Conservation (phyloP, 345 rosid genomes). For the Gossypioides kirkii region DNA sequence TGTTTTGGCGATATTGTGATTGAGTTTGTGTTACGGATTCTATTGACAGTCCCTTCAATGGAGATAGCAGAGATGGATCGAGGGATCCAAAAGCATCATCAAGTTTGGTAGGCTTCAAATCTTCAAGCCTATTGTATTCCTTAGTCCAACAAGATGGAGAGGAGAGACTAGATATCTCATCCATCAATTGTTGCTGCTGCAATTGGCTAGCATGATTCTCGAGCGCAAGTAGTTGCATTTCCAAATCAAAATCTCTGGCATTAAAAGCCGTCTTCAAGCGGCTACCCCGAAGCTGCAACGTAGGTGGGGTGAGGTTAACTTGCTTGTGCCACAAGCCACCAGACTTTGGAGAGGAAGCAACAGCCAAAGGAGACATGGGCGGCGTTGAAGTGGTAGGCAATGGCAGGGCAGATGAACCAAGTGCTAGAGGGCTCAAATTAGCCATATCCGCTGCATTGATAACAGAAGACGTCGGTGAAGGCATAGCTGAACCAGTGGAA, state of each 20-base stretch:
- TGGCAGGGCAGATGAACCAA: slow-evolving; percentile 46
- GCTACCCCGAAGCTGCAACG: slow-evolving; percentile 76
- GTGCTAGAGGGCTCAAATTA: slow-evolving; percentile 47
- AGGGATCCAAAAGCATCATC: slow-evolving; percentile 62
- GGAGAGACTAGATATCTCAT: slow-evolving; percentile 57
- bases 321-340: slow-evolving; percentile 80
- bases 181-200: slow-evolving; percentile 44
- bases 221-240: slow-evolving; percentile 60
- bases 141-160: slow-evolving; percentile 49
- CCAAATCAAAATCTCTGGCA: slow-evolving; percentile 73
- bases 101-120: slow-evolving; percentile 49
- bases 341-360: slow-evolving; percentile 64
- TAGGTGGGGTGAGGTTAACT: slow-evolving; percentile 55
- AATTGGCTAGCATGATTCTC: slow-evolving; percentile 32
- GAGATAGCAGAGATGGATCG: slow-evolving; percentile 53
- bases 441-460: slow-evolving; percentile 54
- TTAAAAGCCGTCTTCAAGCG: slow-evolving; percentile 65
- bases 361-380: slow-evolving; percentile 67
- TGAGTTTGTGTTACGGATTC: slow-evolving; percentile 38
- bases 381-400: slow-evolving; percentile 62
- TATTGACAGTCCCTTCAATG: slow-evolving; percentile 38
- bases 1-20: slow-evolving; percentile 60
- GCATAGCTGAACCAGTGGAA: slow-evolving; percentile 89
- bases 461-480: slow-evolving; percentile 66
- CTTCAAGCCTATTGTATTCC: slow-evolving; percentile 42